Percentiles rank a stretch among this genome's conserved stretches.
phyloP scores from a whole-genome alignment of 169 alveolate species.

The Perkinsus olseni region DNA sequence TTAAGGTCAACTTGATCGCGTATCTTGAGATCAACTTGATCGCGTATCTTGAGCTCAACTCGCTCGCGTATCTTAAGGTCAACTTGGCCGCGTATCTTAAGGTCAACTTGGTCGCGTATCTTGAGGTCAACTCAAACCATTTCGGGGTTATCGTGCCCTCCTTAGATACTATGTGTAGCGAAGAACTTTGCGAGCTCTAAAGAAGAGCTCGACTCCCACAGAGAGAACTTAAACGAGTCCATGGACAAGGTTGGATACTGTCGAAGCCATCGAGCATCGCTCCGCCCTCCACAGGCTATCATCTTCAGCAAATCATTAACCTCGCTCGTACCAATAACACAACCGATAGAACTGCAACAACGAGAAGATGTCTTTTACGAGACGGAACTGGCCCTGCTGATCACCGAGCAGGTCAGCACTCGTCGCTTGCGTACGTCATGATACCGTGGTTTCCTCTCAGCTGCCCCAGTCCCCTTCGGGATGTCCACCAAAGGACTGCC shows the following conservation, averaged over 20 bases:
- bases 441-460: not conserved
- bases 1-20: too few species aligned
- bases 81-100: too few species aligned
- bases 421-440: not conserved
- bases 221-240: not conserved
- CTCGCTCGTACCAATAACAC: not conserved
- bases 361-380: not conserved
- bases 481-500: not conserved
- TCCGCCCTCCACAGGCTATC: not conserved
- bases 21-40: too few species aligned
- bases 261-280: not conserved
- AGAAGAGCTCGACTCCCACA: not conserved
- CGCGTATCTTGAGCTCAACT: too few species aligned
- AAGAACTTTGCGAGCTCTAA: not conserved
- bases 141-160: not conserved
- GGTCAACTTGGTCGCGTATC: too few species aligned
- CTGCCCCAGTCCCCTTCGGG: not conserved
- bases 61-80: too few species aligned
- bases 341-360: not conserved
- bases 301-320: not conserved
- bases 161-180: not conserved
- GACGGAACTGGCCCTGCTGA: not conserved
- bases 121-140: not conserved
- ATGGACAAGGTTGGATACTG: not conserved
- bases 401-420: not conserved